Percentiles rank a stretch among this genome's conserved stretches.
phyloP scores from a whole-genome alignment of 2,329 filamentous ascomycete species.

The Helotiales sp. region DNA sequence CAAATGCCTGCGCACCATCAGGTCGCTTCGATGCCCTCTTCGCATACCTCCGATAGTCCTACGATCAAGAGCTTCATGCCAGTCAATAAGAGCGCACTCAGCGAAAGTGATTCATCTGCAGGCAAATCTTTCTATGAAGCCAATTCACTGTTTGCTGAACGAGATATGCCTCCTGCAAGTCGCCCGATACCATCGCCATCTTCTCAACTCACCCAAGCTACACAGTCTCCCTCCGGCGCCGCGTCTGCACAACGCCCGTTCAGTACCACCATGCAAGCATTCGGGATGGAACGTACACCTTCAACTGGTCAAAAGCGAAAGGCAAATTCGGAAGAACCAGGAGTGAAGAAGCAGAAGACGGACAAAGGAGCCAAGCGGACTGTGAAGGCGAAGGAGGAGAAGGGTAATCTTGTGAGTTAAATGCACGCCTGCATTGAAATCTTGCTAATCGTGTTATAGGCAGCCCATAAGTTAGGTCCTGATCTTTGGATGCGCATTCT shows the following conservation, averaged over 20 bases:
- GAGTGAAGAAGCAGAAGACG: constrained; percentile 17
- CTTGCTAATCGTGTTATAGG: constrained; percentile 16
- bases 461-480: constrained; percentile 10
- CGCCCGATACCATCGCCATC: background rate
- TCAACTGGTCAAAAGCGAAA: constrained; percentile 1
- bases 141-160: background rate
- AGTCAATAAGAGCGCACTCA: constrained; percentile 18
- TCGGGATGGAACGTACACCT: background rate
- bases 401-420: constrained; percentile 23
- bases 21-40: too few relatives aligned
- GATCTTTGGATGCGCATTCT: constrained; percentile 33
- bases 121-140: background rate
- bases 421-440: too few relatives aligned
- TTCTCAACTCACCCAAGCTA: background rate
- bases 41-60: background rate
- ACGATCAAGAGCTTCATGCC: constrained; percentile 26
- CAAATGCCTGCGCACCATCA: too few relatives aligned
- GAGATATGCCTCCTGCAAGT: background rate
- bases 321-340: constrained; percentile 5
- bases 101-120: background rate
- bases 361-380: constrained; percentile 9
- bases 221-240: background rate
- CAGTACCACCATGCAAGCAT: background rate
- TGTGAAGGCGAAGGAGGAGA: constrained; percentile 17
- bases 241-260: background rate